Evolutionary conservation across 2,329 filamentous ascomycete species (phyloP).

Genomic region (Hypoxylon sp.): DNA sequence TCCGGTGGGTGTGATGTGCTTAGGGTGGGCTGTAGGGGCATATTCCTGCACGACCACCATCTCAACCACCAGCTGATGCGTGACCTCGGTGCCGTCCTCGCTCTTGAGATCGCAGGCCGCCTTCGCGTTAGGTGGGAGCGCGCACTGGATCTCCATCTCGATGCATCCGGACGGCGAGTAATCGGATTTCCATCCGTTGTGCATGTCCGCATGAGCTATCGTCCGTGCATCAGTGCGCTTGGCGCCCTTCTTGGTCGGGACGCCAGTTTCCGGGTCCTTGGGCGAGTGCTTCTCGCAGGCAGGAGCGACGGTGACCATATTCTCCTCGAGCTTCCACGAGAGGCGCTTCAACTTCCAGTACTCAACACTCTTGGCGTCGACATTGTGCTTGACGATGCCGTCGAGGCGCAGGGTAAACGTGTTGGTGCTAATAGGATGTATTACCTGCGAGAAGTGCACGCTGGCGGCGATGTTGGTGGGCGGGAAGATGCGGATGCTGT

Average conservation of each 20-base stretch:
- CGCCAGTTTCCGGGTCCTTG: constrained; percentile 62
- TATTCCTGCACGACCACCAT: constrained; percentile 96
- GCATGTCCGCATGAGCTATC: constrained; percentile 85
- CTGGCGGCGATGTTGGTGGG: constrained; percentile 93
- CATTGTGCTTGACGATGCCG: constrained; percentile 82
- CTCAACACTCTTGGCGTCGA: constrained; percentile 78
- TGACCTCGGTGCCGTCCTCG: constrained; percentile 81
- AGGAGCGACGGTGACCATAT: constrained; percentile 81
- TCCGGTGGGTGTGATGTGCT: constrained; percentile 85
- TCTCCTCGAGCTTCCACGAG: constrained; percentile 94
- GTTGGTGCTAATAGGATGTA: constrained; percentile 89
- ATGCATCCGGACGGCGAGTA: constrained; percentile 72
- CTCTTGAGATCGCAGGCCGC: constrained; percentile 85
- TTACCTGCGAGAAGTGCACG: constrained; percentile 84
- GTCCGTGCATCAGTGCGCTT: constrained; percentile 81
- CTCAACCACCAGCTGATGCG: constrained; percentile 90
- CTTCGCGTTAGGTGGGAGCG: constrained; percentile 69
- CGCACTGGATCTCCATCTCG: constrained; percentile 87
- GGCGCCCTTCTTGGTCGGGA: constrained; percentile 72
- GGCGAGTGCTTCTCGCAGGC: constrained; percentile 83
- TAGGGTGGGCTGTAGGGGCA: constrained; percentile 76
- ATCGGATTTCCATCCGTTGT: constrained; percentile 89
- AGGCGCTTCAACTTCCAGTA: constrained; percentile 92
- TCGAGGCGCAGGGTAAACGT: constrained; percentile 85
- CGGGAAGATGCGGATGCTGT: constrained; percentile 94